phyloP scores from a whole-genome alignment of 2,329 filamentous ascomycete species.

The Xylaria sp. region DNA sequence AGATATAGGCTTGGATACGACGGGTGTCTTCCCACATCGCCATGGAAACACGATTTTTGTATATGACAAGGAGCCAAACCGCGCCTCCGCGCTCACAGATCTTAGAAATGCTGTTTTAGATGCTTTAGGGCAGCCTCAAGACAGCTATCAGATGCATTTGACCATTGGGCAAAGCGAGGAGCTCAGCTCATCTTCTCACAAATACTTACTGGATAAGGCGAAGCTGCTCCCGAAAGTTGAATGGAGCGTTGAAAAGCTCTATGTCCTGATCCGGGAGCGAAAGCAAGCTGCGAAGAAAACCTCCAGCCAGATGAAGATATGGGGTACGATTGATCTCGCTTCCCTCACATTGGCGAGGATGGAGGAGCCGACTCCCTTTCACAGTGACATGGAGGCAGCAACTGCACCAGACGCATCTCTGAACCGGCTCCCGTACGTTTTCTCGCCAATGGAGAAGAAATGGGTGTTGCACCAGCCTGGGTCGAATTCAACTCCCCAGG shows the following conservation, averaged over 20 bases:
- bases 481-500: not conserved
- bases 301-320: slow-evolving; percentile 57
- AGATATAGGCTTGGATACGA: slow-evolving; percentile 42
- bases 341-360: slow-evolving; percentile 22
- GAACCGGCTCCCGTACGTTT: slow-evolving; percentile 25
- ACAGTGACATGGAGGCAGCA: slow-evolving; percentile 8
- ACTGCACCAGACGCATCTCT: not conserved
- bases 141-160: slow-evolving; percentile 53
- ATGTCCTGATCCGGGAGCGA: slow-evolving; percentile 56
- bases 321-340: slow-evolving; percentile 51
- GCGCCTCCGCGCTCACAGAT: slow-evolving; percentile 29
- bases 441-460: slow-evolving; percentile 14
- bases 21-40: slow-evolving; percentile 53
- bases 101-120: slow-evolving; percentile 42
- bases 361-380: slow-evolving; percentile 17
- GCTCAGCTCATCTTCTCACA: slow-evolving; percentile 46
- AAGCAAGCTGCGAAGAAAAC: slow-evolving; percentile 33
- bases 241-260: slow-evolving; percentile 53
- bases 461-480: slow-evolving; percentile 23
- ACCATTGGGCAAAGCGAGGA: slow-evolving; percentile 63
- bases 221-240: slow-evolving; percentile 48
- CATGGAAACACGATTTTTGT: slow-evolving; percentile 55
- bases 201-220: slow-evolving; percentile 57
- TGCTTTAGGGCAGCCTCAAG: slow-evolving; percentile 39
- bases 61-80: slow-evolving; percentile 34